Evolutionary conservation across 768 basidiomycete species (phyloP).

Genomic region (Mycena polygramma): DNA sequence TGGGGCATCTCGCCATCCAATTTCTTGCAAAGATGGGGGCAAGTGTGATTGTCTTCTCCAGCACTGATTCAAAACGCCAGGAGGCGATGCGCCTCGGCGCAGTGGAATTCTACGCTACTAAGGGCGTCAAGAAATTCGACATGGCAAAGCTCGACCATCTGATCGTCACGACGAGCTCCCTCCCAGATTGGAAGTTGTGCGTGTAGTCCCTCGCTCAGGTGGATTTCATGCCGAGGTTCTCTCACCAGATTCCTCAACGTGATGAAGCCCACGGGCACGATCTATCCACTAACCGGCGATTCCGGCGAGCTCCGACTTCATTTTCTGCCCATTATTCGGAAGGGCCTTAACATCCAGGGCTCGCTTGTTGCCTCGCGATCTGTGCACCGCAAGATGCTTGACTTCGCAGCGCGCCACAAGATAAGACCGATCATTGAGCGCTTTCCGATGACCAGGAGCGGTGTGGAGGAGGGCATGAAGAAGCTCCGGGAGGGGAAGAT

Average conservation of each 20-base stretch:
- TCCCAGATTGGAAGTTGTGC: slow-evolving; percentile 31
- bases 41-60: slow-evolving; percentile 52
- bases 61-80: slow-evolving; percentile 47
- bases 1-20: slow-evolving; percentile 55
- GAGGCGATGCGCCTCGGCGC: slow-evolving; percentile 51
- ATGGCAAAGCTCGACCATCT: slow-evolving; percentile 45
- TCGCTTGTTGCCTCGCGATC: not conserved
- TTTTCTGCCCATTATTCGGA: slow-evolving; percentile 16
- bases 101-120: slow-evolving; percentile 50
- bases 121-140: slow-evolving; percentile 40
- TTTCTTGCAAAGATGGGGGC: slow-evolving; percentile 56
- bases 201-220: not conserved
- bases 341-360: not conserved
- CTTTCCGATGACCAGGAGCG: slow-evolving; percentile 48
- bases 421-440: slow-evolving; percentile 47
- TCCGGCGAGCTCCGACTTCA: slow-evolving; percentile 19
- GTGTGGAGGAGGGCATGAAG: slow-evolving; percentile 37
- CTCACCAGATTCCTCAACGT: slow-evolving; percentile 23
- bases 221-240: not conserved
- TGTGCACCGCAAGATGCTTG: not conserved
- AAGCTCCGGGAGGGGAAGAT: slow-evolving; percentile 34
- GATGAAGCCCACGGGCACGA: slow-evolving; percentile 30
- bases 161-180: slow-evolving; percentile 45
- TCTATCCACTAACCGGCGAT: slow-evolving; percentile 27
- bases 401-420: slow-evolving; percentile 48